phyloP scores from a whole-genome alignment of 257 asterid species.

The Primulina huaijiensis region DNA sequence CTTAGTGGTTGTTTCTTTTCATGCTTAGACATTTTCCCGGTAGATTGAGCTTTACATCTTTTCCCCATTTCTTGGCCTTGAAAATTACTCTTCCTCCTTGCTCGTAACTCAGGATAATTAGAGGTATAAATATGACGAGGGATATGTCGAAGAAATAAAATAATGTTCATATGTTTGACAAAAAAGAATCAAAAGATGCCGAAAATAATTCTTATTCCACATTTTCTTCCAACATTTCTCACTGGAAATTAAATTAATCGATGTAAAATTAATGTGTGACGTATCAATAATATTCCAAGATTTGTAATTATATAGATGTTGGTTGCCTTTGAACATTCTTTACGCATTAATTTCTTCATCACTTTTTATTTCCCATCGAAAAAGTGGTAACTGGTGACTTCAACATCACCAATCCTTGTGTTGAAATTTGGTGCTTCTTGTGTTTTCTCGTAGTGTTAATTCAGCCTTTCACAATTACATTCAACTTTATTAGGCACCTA shows the following conservation, averaged over 20 bases:
- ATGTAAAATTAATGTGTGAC: conserved; percentile 14
- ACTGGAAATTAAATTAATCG: not conserved
- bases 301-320: conserved; percentile 29
- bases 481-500: not conserved
- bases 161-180: not conserved
- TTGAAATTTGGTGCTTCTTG: not conserved
- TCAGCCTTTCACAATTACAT: not conserved
- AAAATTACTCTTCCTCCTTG: conserved; percentile 19
- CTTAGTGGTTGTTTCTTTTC: conserved; percentile 35
- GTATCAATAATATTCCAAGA: conserved; percentile 29
- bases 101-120: conserved; percentile 23
- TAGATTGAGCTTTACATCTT: conserved; percentile 29
- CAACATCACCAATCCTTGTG: not conserved
- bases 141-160: not conserved
- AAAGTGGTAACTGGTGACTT: too few species aligned
- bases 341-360: too few species aligned
- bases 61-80: conserved; percentile 38
- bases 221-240: conserved; percentile 9
- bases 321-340: not conserved
- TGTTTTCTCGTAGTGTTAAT: too few species aligned
- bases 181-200: conserved; percentile 33
- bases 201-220: conserved; percentile 37
- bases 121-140: conserved; percentile 20
- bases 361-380: too few species aligned
- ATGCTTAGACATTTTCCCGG: conserved; percentile 32